phyloP scores from a whole-genome alignment of 352 stramenopile genomes.

The Globisporangium emineosum region DNA sequence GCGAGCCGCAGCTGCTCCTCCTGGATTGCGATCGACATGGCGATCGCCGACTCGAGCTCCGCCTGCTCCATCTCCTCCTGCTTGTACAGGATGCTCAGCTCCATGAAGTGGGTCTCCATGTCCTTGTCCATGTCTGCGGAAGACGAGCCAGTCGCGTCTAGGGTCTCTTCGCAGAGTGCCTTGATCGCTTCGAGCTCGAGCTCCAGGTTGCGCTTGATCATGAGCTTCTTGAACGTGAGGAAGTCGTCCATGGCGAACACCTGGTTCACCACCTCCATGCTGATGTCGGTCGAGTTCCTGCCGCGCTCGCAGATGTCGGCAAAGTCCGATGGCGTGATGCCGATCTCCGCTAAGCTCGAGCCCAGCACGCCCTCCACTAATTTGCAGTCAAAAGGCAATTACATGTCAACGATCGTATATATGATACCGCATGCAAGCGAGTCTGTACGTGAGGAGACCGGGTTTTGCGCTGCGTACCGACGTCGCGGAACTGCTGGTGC shows the following conservation, averaged over 20 bases:
- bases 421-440: no score
- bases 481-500: constrained; percentile 76
- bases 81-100: constrained; percentile 85
- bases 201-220: constrained; percentile 90
- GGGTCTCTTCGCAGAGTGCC: constrained; percentile 59
- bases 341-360: constrained; percentile 82
- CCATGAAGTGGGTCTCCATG: constrained; percentile 73
- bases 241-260: constrained; percentile 91
- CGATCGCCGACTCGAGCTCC: constrained; percentile 73
- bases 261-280: constrained; percentile 79
- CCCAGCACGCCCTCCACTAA: constrained; percentile 74
- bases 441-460: no score
- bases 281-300: constrained; percentile 56
- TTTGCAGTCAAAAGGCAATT: not conserved
- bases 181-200: constrained; percentile 88
- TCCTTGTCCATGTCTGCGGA: constrained; percentile 26
- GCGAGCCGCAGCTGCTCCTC: constrained; percentile 59
- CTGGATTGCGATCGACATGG: constrained; percentile 74
- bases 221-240: constrained; percentile 91
- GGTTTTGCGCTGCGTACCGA: constrained; percentile 27
- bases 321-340: constrained; percentile 80
- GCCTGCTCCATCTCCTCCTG: constrained; percentile 85
- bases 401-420: no score
- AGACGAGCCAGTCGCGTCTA: constrained; percentile 11
- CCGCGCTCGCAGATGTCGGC: constrained; percentile 75